These are phyloP conservation scores for Zoysia matrella DNA, from an alignment of 202 grass and related monocot genomes.

Conservation along the genomic window DNA sequence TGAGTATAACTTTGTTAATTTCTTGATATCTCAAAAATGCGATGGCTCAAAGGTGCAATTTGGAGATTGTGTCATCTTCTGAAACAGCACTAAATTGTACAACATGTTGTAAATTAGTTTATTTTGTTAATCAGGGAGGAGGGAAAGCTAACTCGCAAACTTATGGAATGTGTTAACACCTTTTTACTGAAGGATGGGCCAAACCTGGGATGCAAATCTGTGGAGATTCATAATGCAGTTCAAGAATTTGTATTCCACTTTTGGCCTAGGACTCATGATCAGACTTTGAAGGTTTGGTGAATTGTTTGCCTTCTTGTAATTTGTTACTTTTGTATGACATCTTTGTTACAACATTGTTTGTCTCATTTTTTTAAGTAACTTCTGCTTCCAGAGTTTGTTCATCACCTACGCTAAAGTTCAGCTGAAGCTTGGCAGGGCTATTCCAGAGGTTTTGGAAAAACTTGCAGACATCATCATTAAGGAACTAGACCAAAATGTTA, in stretches of 20 bases:
- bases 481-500: conserved; percentile 75
- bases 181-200: conserved; percentile 84
- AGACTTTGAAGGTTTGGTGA: conserved; percentile 69
- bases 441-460: conserved; percentile 72
- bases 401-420: conserved; percentile 70
- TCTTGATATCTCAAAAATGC: not conserved
- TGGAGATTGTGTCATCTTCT: not conserved
- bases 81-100: not conserved
- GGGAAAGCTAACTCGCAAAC: conserved; percentile 81
- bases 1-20: not conserved
- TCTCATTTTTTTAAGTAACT: conserved; percentile 31
- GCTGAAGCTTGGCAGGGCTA: conserved; percentile 69
- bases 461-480: conserved; percentile 80
- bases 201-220: conserved; percentile 78
- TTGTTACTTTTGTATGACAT: conserved; percentile 11
- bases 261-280: conserved; percentile 79
- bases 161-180: conserved; percentile 91
- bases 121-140: conserved; percentile 68
- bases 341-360: conserved; percentile 20
- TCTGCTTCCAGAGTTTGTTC: conserved; percentile 74
- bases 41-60: not conserved
- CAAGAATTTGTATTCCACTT: conserved; percentile 72
- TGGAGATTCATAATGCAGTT: conserved; percentile 76
- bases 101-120: conserved; percentile 2
- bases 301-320: conserved; percentile 21